Percentiles rank a stretch among this genome's conserved stretches.
phyloP scores from a whole-genome alignment of 768 basidiomycete species.

The Rhodosporidiobolus sp. region DNA sequence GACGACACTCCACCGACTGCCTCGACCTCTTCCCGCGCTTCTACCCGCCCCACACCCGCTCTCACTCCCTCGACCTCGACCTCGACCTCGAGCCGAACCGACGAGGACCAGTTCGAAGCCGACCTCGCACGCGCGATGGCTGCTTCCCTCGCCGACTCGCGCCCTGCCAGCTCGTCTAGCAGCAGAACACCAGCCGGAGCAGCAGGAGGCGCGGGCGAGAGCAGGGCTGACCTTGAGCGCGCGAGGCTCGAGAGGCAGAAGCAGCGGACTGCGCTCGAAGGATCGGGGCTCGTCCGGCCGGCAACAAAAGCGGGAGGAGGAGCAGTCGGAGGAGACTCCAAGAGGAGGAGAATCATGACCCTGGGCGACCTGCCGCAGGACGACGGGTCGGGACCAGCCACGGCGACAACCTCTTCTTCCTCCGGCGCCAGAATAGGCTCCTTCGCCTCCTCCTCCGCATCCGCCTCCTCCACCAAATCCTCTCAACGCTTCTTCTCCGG shows the following conservation, averaged over 20 bases:
- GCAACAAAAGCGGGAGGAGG: too few species aligned
- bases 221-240: conserved; percentile 23
- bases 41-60: too few species aligned
- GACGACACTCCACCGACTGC: not conserved
- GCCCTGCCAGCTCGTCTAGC: not conserved
- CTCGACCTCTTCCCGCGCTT: not conserved
- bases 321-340: not conserved
- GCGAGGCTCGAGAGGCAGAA: conserved; percentile 23
- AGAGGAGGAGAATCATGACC: conserved; percentile 21
- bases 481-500: conserved; percentile 25
- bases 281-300: not conserved
- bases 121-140: conserved; percentile 4
- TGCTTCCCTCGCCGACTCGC: not conserved
- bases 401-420: conserved; percentile 18
- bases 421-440: not conserved
- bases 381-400: conserved; percentile 10
- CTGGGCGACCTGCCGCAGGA: conserved; percentile 12
- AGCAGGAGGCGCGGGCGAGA: not conserved
- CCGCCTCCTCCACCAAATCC: not conserved
- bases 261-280: not conserved
- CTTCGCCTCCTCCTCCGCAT: not conserved
- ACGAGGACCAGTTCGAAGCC: not conserved
- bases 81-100: too few species aligned
- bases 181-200: not conserved
- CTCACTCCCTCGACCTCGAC: not conserved